Base-by-base conservation (phyloP, 768 basidiomycete genomes). In the Lanmaoa pseudosensibilis region DNA sequence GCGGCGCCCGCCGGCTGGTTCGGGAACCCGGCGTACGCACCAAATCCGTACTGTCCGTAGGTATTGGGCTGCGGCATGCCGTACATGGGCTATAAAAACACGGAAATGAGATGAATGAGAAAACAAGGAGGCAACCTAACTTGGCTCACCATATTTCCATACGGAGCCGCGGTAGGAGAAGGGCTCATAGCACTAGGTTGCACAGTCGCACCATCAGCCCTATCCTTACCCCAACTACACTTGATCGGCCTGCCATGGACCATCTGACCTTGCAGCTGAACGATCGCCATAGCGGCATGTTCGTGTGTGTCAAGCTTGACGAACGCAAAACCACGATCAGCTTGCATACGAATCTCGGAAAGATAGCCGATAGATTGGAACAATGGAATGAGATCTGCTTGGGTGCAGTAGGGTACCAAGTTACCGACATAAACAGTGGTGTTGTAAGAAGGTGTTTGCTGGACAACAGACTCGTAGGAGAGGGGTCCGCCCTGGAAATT, bases 291-390 rank as follows among this genome's bases (percentile, higher is more conserved):
- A 9, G 97, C 96, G 52, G 96, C 96, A 71, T 98, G 94, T 71
- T 98, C 94, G 73, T 98, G 96, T 50, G 94, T 94, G 75, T 99
- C 97, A 54, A 98, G 83, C 77, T 98, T 98, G 71, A 99, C 94
- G 69, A 98, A 98, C 2, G 97, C 96, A 72, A 98, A 99, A 44
- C 96, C 96, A 60, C 96, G 89, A 78, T 98, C 96, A 58, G 97
- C 87, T 74, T 98, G 97, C 94, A 99, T 96, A 57, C 97, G 89
- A 73, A 98, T 95, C 77, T 99, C 97, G 62, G 93, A 94, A 46
- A 98, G 87, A 74, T 98, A 98, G 50, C 96, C 96, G 73, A 97
- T 98, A 53, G 94, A 94, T 77, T 97, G 93, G 85, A 98, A 98
- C 57, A 98, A 79, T 13, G 96, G 96, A 67, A 98, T 94, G 56